Base-by-base conservation (phyloP, 495 filamentous ascomycete genomes). In the Polyplosphaeria fusca region DNA sequence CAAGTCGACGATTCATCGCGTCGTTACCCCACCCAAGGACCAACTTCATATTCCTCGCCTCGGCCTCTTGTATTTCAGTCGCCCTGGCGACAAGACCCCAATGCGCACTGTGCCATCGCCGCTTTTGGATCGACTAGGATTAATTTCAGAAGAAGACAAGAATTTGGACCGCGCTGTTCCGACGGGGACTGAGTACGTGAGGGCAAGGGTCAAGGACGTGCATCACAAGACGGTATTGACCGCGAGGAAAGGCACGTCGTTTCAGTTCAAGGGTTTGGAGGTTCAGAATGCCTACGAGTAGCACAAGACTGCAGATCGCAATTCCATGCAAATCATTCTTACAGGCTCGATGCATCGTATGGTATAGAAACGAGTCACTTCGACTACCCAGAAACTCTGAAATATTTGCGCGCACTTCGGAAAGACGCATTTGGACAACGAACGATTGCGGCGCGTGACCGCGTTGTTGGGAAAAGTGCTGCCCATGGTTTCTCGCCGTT, bases 111-210 rank as follows among this genome's bases (percentile, higher is more conserved):
- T 76, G 4, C 60, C 60, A 5, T 74, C 72, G 28, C 78, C 78
- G 26, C 47, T 81, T 32, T 68, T 81, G 3, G 69, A 72, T 28
- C 65, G 75, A 32, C 66, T 79, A 1, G 77, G 78, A 2, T 55
- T 77, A 13, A 64, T 76, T 23, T 61, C 60, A 0, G 71, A 74
- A 4, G 55, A 73, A 16, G 62, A 71, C 64, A 64, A 60, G 44
- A 20, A 49, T 25, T 11, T n/a, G 12, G 18, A 27, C 11, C 26
- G 5, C 4, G 22, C 39, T 5, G 23, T 47, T 4, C 60, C 72
- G 1, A 72, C 67, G 9, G 75, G 75, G 0, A 71, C 70, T 0
- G 71, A 77, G 51, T 78, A 77, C 61, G 76, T 79, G 19, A 67
- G 74, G n/a, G 75, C 72, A 25, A 51, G 75, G 9, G 74, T 78